Base-by-base conservation (phyloP, 371 early-diverging fungal species). In the Parasitella parasitica region DNA sequence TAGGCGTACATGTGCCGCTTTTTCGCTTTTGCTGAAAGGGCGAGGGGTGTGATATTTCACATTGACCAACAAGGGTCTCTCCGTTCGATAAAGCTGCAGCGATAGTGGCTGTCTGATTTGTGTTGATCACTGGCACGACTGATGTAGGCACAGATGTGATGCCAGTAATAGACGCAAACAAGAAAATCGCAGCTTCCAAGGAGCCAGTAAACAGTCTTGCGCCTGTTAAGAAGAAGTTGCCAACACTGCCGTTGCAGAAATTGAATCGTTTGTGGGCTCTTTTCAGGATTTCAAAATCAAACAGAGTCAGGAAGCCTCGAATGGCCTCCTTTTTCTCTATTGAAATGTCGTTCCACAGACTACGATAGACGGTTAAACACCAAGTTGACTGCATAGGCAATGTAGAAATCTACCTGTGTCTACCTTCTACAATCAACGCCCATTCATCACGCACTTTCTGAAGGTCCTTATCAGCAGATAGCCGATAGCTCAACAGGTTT, bases 211-310 rank as follows among this genome's bases (percentile, higher is more conserved):
- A 90, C 34, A 88, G 67, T 12, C 90, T 77, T 15, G 87, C 87
- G 5, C 90, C 90, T 11, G 87, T 88, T 57, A 91, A 66, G 64
- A 91, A 89, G 63, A 91, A 87, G 72, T 91, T 91, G 26, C 91
- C 91, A 56, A 91, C 85, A 26, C 83, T 81, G 2, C 89, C 91
- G 37, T 88, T 86, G 6, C 88, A 81, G 63, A 89, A 91, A 41
- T 89, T 86, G 66, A 89, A 91, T 18, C 77, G 77, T 73, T 84
- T 87, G 64, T 82, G 84, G 26, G 82, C 84, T 36, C 84, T 75
- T 62, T 83, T 84, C 41, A 87, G 63, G 46, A 91, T 83, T 64
- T 89, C 85, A 59, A 83, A 81, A 60, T 91, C 80, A 61, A 91
- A 86, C 46, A 83, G 76, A 30, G 80, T 78, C 51, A 91, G 67